phyloP scores from a whole-genome alignment of 2,329 filamentous ascomycete genomes.

The Aquanectria penicillioides region DNA sequence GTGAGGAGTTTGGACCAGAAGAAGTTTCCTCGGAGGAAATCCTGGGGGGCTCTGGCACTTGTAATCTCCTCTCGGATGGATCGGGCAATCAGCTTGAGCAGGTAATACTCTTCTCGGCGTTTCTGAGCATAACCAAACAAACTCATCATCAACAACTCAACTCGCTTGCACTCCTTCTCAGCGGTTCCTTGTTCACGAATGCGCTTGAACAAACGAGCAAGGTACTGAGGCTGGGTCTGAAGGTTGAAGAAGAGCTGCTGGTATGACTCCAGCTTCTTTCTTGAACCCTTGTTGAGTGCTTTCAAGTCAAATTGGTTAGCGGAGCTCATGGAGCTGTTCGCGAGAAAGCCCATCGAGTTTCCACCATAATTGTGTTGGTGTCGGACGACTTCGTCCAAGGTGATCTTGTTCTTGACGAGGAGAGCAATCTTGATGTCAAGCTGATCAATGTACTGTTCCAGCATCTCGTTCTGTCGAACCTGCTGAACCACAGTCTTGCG shows the following conservation, averaged over 20 bases:
- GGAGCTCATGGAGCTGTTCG: slow-evolving; percentile 88
- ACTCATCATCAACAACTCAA: slow-evolving; percentile 95
- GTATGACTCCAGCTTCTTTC: slow-evolving; percentile 95
- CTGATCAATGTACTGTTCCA: slow-evolving; percentile 98
- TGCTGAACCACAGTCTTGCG: slow-evolving; percentile 97
- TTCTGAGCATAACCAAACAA: slow-evolving; percentile 98
- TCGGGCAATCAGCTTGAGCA: slow-evolving; percentile 85
- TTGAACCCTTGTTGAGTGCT: slow-evolving; percentile 94
- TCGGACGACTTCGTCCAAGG: slow-evolving; percentile 94
- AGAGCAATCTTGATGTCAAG: slow-evolving; percentile 99
- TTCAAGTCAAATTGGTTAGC: slow-evolving; percentile 96
- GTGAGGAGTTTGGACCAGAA: slow-evolving; percentile 91
- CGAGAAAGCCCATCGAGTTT: slow-evolving; percentile 83
- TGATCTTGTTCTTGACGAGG: slow-evolving; percentile 99
- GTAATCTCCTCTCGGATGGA: slow-evolving; percentile 90
- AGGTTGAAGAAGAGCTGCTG: slow-evolving; percentile 98
- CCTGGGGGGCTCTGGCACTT: slow-evolving; percentile 75
- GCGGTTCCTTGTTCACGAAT: slow-evolving; percentile 84
- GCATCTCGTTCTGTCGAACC: slow-evolving; percentile 94
- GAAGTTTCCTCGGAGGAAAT: slow-evolving; percentile 88
- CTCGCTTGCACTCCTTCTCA: slow-evolving; percentile 92
- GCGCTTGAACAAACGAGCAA: slow-evolving; percentile 86
- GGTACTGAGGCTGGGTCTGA: slow-evolving; percentile 95
- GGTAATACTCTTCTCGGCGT: slow-evolving; percentile 94
- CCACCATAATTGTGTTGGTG: slow-evolving; percentile 97